Evolutionary conservation across 805 yeast genomes (phyloP).

Genomic region (Dipodascus geniculatus): DNA sequence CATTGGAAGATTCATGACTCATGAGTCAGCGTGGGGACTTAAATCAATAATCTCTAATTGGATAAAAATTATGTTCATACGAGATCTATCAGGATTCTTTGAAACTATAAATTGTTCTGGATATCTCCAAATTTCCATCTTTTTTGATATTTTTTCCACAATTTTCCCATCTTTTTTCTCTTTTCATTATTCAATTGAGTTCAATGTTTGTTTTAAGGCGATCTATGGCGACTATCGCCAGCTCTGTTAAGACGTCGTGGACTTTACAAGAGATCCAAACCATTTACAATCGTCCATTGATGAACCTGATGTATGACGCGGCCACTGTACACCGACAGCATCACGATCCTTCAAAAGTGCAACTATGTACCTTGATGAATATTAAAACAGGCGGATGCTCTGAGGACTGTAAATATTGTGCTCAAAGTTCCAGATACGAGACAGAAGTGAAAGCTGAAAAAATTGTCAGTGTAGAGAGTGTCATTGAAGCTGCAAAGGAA

Average conservation of each 20-base stretch:
- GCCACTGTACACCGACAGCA: slow-evolving; percentile 54
- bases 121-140: background rate
- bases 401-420: slow-evolving; percentile 73
- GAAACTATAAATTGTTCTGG: background rate
- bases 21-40: background rate
- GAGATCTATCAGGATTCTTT: too few relatives aligned
- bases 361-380: slow-evolving; percentile 61
- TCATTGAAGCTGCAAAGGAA: slow-evolving; percentile 46
- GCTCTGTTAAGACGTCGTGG: slow-evolving; percentile 32
- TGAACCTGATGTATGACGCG: slow-evolving; percentile 47
- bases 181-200: background rate
- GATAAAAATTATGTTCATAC: too few relatives aligned
- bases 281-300: slow-evolving; percentile 54
- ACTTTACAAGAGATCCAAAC: slow-evolving; percentile 44
- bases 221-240: background rate
- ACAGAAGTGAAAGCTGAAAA: slow-evolving; percentile 67
- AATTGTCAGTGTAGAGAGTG: slow-evolving; percentile 49
- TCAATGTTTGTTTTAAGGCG: background rate
- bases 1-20: background rate
- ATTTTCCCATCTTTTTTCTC: too few relatives aligned
- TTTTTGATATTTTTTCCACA: background rate
- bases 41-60: background rate
- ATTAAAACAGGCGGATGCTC: slow-evolving; percentile 76
- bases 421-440: slow-evolving; percentile 57
- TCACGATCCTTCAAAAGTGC: slow-evolving; percentile 61